Evolutionary conservation across 192 early-diverging fungal species (phyloP), one percentile per base, ranked within the genome.

Genomic region (Diversispora eburnea): DNA sequence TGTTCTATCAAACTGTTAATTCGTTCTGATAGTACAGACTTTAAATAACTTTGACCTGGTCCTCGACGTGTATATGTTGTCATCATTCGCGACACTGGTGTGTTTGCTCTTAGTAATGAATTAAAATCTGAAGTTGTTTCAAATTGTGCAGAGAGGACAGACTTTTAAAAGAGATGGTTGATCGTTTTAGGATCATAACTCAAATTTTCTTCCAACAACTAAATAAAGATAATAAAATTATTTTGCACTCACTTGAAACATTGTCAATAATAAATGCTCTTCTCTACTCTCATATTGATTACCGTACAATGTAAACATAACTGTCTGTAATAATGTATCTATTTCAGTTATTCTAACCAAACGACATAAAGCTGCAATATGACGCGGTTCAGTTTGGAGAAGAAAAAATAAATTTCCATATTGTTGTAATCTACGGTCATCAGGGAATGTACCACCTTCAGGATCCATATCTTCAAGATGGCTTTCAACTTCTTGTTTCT

Each of bases 11-110:
- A 73, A 52, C 84, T 87, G 65, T 91, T 88, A 65, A 98, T 93
- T 51, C 90, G 86, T 62, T 90, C 86, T 1, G 93, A 90, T 47
- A 93, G 79, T 22, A 94, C 91, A 20, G 90, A 87, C 77, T 95
- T 95, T 60, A 97, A 81, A 70, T 98, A 98, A 39, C 92, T 90
- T 83, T 96, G 94, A 39, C 95, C 95, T 6, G 93, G 93, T 9
- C 94, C 93, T 49, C 96, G 91, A 62, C 94, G 87, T 0, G 95
- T 96, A 79, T 98, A 98, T 2, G 95, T 95, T 47, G 95, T 96
- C 91, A 98, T 94, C 94, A 97, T 97, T 25, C 96, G 90, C n/a
- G 95, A 96, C 10, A 97, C 93, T 0, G 96, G 93, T 15, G 94
- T 96, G 83, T 98, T 98, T 72, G 95, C 93, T 41, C 96, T 90